Evolutionary conservation across 345 rosid genomes (phyloP).

Genomic region (Gossypium arboreum): DNA sequence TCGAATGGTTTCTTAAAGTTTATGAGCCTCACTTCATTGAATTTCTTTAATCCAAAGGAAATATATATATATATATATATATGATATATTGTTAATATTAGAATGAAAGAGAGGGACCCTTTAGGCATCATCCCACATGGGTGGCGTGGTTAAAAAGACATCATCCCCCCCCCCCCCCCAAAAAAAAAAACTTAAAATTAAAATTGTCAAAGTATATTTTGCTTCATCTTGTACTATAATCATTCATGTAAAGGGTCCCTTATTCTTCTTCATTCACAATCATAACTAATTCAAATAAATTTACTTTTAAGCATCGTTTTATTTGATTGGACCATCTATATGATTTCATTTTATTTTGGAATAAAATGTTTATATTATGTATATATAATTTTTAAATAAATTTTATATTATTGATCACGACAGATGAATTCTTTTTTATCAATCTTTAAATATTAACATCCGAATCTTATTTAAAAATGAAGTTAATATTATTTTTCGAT

Average conservation of each 20-base stretch:
- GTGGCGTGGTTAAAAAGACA: constrained; percentile 12
- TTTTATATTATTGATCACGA: neutral
- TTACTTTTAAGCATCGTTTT: constrained; percentile 5
- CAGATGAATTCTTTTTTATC: neutral
- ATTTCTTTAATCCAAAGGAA: neutral
- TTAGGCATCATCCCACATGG: constrained; percentile 12
- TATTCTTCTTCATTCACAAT: neutral
- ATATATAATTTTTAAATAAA: neutral
- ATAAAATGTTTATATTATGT: neutral
- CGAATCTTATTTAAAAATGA: neutral
- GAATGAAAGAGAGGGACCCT: neutral
- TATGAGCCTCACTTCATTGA: neutral
- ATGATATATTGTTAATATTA: neutral
- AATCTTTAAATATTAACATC: neutral
- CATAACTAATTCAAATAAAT: neutral
- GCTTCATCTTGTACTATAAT: constrained; percentile 19
- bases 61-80: neutral
- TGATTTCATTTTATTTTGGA: neutral
- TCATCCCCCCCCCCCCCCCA: neutral
- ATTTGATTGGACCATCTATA: neutral
- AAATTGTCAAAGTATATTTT: constrained; percentile 11
- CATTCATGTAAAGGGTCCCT: neutral
- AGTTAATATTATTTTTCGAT: too few species aligned
- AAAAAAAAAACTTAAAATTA: neutral
- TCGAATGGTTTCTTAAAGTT: constrained; percentile 1